phyloP scores from a whole-genome alignment of 225 moss, liverwort and hornwort species.

The Thuidium tamariscinum region DNA sequence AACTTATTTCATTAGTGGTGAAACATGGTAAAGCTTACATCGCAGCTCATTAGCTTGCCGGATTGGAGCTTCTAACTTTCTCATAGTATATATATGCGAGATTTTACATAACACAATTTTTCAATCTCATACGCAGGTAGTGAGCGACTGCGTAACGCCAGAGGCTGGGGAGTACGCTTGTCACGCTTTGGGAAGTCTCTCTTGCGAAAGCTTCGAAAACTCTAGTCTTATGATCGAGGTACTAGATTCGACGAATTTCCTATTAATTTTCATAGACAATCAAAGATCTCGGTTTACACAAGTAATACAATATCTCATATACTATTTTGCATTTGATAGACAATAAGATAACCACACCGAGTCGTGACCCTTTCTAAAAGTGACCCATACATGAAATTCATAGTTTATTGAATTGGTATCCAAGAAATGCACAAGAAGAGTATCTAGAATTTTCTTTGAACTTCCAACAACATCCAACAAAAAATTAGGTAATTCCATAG shows the following conservation, averaged over 20 bases:
- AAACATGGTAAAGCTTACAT: not conserved
- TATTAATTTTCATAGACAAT: not conserved
- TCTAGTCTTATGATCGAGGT: slow-evolving; percentile 36
- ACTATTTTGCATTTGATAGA: not conserved
- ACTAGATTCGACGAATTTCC: not conserved
- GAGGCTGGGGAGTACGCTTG: slow-evolving; percentile 49
- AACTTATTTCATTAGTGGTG: not conserved
- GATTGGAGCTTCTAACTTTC: not conserved
- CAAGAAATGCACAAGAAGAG: too few species aligned
- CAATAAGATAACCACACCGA: not conserved
- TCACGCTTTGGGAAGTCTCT: slow-evolving; percentile 40
- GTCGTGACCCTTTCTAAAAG: not conserved
- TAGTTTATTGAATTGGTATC: not conserved
- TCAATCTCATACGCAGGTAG: slow-evolving; percentile 5
- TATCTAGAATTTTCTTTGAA: not conserved
- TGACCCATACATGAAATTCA: not conserved
- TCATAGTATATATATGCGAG: not conserved
- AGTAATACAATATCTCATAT: not conserved
- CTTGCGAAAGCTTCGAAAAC: slow-evolving; percentile 36
- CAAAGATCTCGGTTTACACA: not conserved
- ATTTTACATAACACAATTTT: not conserved
- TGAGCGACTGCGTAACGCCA: slow-evolving; percentile 27
- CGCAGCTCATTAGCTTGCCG: not conserved
- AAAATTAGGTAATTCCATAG: not conserved
- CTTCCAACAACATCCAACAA: not conserved